Conservation (phyloP, 495 filamentous ascomycete species). For the Platismatia glauca region DNA sequence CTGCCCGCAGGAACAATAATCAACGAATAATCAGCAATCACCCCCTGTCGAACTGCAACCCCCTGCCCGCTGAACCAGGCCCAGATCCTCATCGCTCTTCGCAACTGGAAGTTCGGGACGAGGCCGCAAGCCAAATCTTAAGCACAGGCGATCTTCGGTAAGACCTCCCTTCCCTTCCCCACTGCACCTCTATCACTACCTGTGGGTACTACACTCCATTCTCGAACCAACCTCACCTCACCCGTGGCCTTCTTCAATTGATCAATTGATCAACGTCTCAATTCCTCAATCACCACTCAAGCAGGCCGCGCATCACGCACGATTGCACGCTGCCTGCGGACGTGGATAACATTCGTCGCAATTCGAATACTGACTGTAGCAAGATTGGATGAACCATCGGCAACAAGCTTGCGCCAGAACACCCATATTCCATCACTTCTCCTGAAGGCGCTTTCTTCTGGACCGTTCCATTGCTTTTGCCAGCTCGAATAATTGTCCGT, state of each 20-base stretch:
- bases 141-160: not conserved
- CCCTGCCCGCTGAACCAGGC: not conserved
- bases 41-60: not conserved
- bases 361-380: not conserved
- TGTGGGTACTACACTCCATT: not conserved
- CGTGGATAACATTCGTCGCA: not conserved
- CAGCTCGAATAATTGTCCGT: not conserved
- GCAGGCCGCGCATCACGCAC: not conserved
- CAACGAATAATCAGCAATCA: no score
- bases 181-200: not conserved
- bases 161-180: not conserved
- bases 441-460: not conserved
- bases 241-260: not conserved
- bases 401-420: not conserved
- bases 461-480: not conserved
- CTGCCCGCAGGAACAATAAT: no score
- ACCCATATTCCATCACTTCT: not conserved
- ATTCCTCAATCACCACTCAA: not conserved
- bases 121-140: not conserved
- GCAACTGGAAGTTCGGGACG: conserved; percentile 1
- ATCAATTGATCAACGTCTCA: not conserved
- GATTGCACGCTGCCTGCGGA: not conserved
- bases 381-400: not conserved
- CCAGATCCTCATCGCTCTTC: not conserved
- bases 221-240: not conserved